These are phyloP conservation scores for Magnaporthiopsis incrustans DNA, from an alignment of 2,329 filamentous ascomycete species.

Conservation along the genomic window DNA sequence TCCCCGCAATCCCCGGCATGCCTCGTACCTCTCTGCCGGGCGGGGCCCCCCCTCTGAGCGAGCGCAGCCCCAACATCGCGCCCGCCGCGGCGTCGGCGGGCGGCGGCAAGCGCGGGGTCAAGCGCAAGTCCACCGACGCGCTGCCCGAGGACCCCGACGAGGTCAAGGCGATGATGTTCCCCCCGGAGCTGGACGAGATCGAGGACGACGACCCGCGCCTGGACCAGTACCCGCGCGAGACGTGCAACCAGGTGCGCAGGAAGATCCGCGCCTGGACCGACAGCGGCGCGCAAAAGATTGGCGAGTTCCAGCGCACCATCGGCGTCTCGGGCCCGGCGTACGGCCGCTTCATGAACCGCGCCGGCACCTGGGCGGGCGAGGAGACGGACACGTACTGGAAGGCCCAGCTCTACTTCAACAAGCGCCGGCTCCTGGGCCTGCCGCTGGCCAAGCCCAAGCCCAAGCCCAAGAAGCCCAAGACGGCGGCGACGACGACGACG, in stretches of 20 bases:
- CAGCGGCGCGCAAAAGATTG: slow-evolving; percentile 40
- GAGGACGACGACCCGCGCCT: slow-evolving; percentile 9
- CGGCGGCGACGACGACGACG: too few relatives aligned
- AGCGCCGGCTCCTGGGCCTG: slow-evolving; percentile 39
- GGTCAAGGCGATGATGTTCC: slow-evolving; percentile 7
- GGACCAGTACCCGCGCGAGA: slow-evolving; percentile 1
- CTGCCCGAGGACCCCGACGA: neutral
- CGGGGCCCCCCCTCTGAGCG: neutral
- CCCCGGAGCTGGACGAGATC: neutral
- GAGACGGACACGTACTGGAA: slow-evolving; percentile 25
- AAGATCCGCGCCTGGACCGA: slow-evolving; percentile 37
- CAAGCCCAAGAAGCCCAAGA: slow-evolving; percentile 21
- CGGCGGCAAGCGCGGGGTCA: neutral
- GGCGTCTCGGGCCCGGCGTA: slow-evolving; percentile 33
- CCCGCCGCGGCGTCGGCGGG: neutral
- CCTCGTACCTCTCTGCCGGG: neutral
- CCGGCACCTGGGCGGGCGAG: slow-evolving; percentile 28
- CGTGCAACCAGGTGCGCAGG: slow-evolving; percentile 8
- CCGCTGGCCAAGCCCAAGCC: slow-evolving; percentile 16
- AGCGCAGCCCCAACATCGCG: neutral
- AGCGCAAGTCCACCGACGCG: slow-evolving; percentile 8
- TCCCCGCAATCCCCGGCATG: neutral
- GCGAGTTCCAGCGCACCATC: slow-evolving; percentile 38
- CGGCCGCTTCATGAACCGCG: slow-evolving; percentile 39
- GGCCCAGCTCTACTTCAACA: slow-evolving; percentile 39